Conservation (phyloP, 371 early-diverging fungal genomes). For the Capillidium heterosporum region DNA sequence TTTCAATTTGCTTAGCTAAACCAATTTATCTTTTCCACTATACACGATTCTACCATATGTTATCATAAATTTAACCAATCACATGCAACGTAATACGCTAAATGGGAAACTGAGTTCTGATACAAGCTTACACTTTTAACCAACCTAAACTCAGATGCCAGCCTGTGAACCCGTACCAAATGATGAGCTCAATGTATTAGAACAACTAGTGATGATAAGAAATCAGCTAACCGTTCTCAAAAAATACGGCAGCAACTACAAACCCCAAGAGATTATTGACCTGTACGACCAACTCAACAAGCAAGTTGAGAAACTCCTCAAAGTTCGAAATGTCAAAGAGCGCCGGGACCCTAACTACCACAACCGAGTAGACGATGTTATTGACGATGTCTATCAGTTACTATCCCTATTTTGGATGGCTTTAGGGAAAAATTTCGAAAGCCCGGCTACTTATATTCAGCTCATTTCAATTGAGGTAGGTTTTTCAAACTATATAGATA, state of each 20-base stretch:
- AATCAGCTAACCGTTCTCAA: constrained; percentile 50
- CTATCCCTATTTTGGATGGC: constrained; percentile 62
- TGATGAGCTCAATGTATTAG: constrained; percentile 42
- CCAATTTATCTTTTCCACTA: too few relatives aligned
- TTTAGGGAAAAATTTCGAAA: constrained; percentile 52
- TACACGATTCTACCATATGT: too few relatives aligned
- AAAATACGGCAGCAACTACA: constrained; percentile 44
- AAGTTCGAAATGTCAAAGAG: constrained; percentile 19
- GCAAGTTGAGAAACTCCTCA: constrained; percentile 28
- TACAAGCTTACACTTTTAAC: too few relatives aligned
- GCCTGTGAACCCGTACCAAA: constrained; percentile 15
- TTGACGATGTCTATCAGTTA: constrained; percentile 64
- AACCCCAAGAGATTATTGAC: constrained; percentile 28
- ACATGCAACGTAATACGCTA: too few relatives aligned
- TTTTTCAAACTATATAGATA: background rate
- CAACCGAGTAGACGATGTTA: constrained; percentile 47
- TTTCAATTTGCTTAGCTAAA: too few relatives aligned
- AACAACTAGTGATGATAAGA: constrained; percentile 40
- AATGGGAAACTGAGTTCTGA: too few relatives aligned
- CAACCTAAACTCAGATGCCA: too few relatives aligned
- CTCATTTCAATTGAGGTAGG: constrained; percentile 55
- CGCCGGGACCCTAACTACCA: constrained; percentile 16
- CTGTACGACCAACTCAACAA: constrained; percentile 39
- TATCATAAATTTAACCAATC: too few relatives aligned
- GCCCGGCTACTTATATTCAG: constrained; percentile 62